These are phyloP conservation scores for Boletus sensibilis DNA, from an alignment of 768 basidiomycete species.

Conservation along the genomic window DNA sequence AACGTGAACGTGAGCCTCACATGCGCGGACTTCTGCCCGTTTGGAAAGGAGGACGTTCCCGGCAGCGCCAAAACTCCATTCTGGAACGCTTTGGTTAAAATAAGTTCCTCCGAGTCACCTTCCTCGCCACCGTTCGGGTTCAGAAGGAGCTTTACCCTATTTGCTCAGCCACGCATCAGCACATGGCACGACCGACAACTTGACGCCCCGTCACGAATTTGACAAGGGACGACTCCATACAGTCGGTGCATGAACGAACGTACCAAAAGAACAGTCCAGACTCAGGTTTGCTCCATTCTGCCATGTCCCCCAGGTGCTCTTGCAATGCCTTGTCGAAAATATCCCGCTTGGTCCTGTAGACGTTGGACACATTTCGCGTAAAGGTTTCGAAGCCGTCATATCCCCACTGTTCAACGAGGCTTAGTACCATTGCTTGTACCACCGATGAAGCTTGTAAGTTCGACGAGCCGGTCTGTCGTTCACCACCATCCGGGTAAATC, in stretches of 20 bases:
- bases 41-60: conserved; percentile 70
- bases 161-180: neutral
- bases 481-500: neutral
- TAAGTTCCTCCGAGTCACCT: conserved; percentile 64
- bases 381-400: conserved; percentile 68
- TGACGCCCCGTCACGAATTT: conserved; percentile 1
- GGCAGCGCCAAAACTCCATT: conserved; percentile 81
- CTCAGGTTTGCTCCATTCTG: conserved; percentile 62
- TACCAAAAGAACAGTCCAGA: conserved; percentile 87
- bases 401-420: conserved; percentile 63
- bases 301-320: conserved; percentile 68
- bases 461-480: conserved; percentile 52
- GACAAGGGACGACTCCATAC: conserved; percentile 1
- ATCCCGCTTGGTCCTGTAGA: conserved; percentile 67
- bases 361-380: conserved; percentile 55
- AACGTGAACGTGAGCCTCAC: conserved; percentile 76
- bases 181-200: neutral
- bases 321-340: conserved; percentile 69
- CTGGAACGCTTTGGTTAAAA: conserved; percentile 66
- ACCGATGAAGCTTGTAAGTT: conserved; percentile 61
- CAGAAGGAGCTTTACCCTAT: conserved; percentile 61
- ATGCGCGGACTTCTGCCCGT: conserved; percentile 59
- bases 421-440: conserved; percentile 52
- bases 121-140: conserved; percentile 30
- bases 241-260: conserved; percentile 22